phyloP scores from a whole-genome alignment of 1,284 basidiomycete genomes.

The Baeospora myosura region DNA sequence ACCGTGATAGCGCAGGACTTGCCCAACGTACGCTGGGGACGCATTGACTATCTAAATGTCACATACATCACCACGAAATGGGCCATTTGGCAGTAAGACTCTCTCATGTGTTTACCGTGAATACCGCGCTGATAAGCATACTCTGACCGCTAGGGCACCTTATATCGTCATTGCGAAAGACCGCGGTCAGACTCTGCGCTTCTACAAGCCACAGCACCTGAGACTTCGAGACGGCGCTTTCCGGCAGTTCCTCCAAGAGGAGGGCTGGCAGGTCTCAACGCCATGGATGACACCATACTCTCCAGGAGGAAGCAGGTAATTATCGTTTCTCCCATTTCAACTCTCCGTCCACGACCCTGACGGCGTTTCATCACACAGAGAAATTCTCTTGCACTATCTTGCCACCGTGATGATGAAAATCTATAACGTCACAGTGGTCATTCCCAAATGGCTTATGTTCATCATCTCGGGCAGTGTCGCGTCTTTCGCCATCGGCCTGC shows the following conservation, averaged over 20 bases:
- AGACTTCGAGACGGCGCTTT: conserved; percentile 50
- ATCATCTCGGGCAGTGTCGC: conserved; percentile 50
- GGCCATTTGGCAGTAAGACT: conserved; percentile 67
- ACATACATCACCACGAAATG: conserved; percentile 75
- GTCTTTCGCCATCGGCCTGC: conserved; percentile 47
- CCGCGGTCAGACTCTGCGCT: conserved; percentile 64
- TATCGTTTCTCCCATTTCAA: conserved; percentile 11
- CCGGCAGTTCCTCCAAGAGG: conserved; percentile 54
- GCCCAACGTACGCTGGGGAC: conserved; percentile 64
- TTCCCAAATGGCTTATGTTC: conserved; percentile 58
- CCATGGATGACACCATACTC: conserved; percentile 59
- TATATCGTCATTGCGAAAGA: conserved; percentile 58
- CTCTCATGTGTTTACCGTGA: conserved; percentile 5
- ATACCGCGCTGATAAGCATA: conserved; percentile 8
- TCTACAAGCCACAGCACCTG: conserved; percentile 59
- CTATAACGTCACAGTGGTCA: conserved; percentile 40
- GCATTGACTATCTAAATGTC: conserved; percentile 76
- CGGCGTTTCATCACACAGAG: conserved; percentile 32
- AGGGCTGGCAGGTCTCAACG: conserved; percentile 48
- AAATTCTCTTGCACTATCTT: conserved; percentile 58
- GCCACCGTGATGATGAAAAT: conserved; percentile 40
- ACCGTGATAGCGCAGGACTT: conserved; percentile 55
- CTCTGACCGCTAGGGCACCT: conserved; percentile 53
- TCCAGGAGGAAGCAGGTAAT: conserved; percentile 68
- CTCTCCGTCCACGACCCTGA: background rate